These are phyloP conservation scores for Mycena vulgaris DNA, from an alignment of 768 basidiomycete genomes.

Conservation along the genomic window DNA sequence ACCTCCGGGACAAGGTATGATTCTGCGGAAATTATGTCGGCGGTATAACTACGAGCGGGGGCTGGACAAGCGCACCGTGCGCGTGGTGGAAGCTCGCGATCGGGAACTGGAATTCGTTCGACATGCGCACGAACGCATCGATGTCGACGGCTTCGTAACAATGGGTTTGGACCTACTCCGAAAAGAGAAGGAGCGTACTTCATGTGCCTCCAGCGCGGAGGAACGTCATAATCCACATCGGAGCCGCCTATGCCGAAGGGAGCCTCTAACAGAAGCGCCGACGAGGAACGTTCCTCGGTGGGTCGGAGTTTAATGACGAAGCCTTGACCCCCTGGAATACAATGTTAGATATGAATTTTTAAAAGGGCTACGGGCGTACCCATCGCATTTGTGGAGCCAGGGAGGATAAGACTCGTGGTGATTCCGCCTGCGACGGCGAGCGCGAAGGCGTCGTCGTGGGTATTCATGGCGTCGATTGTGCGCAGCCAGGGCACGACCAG, in stretches of 20 bases:
- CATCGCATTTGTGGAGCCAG: conserved; percentile 79
- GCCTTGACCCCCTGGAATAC: conserved; percentile 77
- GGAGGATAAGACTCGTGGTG: conserved; percentile 82
- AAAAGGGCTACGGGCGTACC: conserved; percentile 52
- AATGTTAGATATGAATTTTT: not conserved
- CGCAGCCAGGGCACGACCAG: conserved; percentile 71
- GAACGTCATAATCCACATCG: conserved; percentile 52
- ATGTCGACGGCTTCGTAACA: conserved; percentile 78
- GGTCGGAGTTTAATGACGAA: conserved; percentile 87
- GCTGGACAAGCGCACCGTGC: conserved; percentile 62
- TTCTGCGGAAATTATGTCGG: conserved; percentile 45
- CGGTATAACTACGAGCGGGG: too few species aligned
- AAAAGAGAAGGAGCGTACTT: conserved; percentile 71
- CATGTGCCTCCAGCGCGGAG: conserved; percentile 62
- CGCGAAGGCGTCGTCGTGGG: conserved; percentile 78
- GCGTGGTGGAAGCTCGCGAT: conserved; percentile 86
- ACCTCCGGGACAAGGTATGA: conserved; percentile 89
- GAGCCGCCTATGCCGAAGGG: conserved; percentile 68
- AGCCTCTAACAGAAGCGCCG: conserved; percentile 85
- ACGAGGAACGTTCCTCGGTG: conserved; percentile 78
- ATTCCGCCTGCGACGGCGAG: conserved; percentile 83
- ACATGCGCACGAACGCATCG: conserved; percentile 75
- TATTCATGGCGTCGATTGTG: conserved; percentile 81
- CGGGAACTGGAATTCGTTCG: conserved; percentile 80
- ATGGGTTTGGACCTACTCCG: conserved; percentile 67